Conservation (phyloP, 108 stramenopile genomes). For the Skeletonema costatum region DNA sequence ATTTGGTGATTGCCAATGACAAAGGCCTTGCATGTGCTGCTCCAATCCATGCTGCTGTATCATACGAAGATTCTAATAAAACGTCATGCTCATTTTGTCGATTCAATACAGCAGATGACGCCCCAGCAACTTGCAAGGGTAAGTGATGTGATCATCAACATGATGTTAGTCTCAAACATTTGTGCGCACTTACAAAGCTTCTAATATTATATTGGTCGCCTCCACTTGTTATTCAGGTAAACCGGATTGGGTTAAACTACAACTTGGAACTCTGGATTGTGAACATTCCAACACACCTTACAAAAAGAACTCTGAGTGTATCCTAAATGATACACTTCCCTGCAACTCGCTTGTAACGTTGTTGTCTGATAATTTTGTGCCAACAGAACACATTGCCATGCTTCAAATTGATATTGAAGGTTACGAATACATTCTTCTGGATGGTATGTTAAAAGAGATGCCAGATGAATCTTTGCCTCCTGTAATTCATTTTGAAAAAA, state of each 20-base stretch:
- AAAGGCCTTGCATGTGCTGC: conserved; percentile 1
- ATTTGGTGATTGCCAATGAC: neutral
- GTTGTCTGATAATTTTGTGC: neutral
- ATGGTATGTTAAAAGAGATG: neutral
- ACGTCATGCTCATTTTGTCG: neutral
- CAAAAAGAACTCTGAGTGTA: neutral
- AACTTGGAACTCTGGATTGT: conserved; percentile 2
- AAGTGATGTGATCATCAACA: neutral
- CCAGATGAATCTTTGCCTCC: neutral
- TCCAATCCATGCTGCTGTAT: conserved; percentile 9
- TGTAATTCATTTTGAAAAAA: conserved; percentile 13
- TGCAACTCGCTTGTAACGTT: neutral
- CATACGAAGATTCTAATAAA: neutral
- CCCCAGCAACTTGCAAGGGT: neutral
- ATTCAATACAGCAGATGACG: neutral
- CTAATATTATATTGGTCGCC: too few species aligned
- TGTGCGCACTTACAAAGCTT: too few species aligned
- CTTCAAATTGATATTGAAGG: conserved; percentile 5
- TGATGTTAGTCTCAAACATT: too few species aligned
- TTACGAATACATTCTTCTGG: neutral
- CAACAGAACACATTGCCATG: neutral
- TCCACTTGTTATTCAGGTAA: too few species aligned
- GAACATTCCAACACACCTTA: neutral
- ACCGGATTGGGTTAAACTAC: neutral
- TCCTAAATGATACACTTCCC: neutral